These are phyloP conservation scores for Mortierella sp. DNA, from an alignment of 371 early-diverging fungal species.

Conservation along the genomic window DNA sequence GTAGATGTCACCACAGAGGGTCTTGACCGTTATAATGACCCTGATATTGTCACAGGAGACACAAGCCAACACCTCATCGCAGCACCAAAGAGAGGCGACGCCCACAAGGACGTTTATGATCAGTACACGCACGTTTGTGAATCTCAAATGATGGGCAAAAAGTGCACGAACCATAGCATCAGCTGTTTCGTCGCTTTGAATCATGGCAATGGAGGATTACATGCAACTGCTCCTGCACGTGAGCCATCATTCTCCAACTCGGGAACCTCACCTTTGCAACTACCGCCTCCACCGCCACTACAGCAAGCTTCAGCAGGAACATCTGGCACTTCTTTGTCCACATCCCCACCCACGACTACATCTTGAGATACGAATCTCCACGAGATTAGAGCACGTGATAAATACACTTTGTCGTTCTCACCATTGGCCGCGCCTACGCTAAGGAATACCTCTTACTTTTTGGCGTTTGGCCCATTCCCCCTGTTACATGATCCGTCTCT, in stretches of 20 bases:
- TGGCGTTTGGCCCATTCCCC: too few species aligned
- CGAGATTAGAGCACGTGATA: too few species aligned
- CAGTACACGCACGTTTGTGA: slow-evolving; percentile 49
- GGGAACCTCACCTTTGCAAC: too few species aligned
- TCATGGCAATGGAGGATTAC: slow-evolving; percentile 35
- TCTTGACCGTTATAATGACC: slow-evolving; percentile 18
- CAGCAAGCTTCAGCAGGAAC: too few species aligned
- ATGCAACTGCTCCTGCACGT: slow-evolving; percentile 12
- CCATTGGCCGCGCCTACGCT: too few species aligned
- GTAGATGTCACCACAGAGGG: slow-evolving; percentile 40
- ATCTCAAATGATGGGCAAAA: slow-evolving; percentile 35
- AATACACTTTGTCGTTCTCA: too few species aligned
- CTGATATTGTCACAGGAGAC: slow-evolving; percentile 15
- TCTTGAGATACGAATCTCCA: too few species aligned
- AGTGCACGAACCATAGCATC: slow-evolving; percentile 45
- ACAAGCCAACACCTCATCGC: slow-evolving; percentile 19
- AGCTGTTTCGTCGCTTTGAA: slow-evolving; percentile 50
- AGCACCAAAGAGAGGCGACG: slow-evolving; percentile 42
- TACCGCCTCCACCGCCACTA: too few species aligned
- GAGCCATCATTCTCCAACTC: slow-evolving; percentile 8
- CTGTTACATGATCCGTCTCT: too few species aligned
- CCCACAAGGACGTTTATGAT: slow-evolving; percentile 23
- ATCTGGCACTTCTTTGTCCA: too few species aligned
- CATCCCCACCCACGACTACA: too few species aligned
- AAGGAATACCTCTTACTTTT: too few species aligned